Evolutionary conservation across 768 basidiomycete genomes (phyloP).

Genomic region (Naganishia vishniacii): DNA sequence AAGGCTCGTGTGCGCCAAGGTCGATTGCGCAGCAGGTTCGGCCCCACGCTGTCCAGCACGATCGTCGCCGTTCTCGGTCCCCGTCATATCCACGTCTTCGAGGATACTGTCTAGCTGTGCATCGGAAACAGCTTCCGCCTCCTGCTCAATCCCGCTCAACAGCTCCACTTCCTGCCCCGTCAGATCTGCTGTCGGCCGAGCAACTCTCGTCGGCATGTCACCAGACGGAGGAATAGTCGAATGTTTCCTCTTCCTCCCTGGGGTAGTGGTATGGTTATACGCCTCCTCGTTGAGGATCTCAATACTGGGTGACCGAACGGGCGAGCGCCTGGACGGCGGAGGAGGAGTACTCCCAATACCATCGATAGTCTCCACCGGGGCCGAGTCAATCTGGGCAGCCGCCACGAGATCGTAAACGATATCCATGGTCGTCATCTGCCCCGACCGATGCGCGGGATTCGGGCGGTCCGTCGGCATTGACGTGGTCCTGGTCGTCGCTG

Average conservation of each 20-base stretch:
- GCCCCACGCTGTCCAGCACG: too few species aligned
- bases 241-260: conserved; percentile 1
- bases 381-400: not conserved
- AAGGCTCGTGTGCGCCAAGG: too few species aligned
- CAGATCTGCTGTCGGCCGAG: not conserved
- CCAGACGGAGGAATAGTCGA: not conserved
- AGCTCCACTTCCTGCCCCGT: not conserved
- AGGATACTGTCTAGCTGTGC: not conserved
- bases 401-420: not conserved
- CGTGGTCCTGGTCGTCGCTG: not conserved
- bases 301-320: conserved; percentile 5
- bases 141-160: not conserved
- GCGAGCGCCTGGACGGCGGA: not conserved
- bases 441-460: not conserved
- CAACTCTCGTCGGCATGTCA: too few species aligned
- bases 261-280: not conserved
- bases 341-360: too few species aligned
- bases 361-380: not conserved
- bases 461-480: too few species aligned
- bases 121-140: not conserved
- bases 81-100: not conserved
- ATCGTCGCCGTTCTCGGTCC: too few species aligned
- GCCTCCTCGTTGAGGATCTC: not conserved
- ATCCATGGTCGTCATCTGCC: not conserved
- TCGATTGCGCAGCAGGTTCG: too few species aligned